phyloP scores from a whole-genome alignment of 225 moss, liverwort and hornwort species.

The Lunularia cruciata region DNA sequence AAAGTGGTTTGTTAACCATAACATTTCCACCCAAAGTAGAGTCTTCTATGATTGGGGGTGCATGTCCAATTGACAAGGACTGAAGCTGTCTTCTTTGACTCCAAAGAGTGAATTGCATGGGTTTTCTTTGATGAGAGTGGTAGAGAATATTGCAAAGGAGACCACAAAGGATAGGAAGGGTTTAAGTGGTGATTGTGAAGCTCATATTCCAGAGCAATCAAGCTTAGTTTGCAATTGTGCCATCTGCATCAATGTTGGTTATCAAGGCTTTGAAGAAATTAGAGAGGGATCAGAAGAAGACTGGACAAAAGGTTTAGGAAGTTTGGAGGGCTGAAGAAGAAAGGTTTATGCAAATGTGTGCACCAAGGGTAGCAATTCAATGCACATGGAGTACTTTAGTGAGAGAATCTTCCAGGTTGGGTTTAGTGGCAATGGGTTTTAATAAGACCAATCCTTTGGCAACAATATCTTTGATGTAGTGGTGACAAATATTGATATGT shows the following conservation, averaged over 20 bases:
- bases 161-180: constrained; percentile 88
- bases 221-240: constrained; percentile 79
- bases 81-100: constrained; percentile 76
- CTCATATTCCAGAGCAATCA: constrained; percentile 78
- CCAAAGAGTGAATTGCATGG: constrained; percentile 78
- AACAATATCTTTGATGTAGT: too few species aligned
- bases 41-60: constrained; percentile 54
- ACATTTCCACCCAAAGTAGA: constrained; percentile 64
- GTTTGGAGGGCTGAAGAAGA: too few species aligned
- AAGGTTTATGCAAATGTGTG: too few species aligned
- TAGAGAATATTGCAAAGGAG: constrained; percentile 87
- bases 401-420: too few species aligned
- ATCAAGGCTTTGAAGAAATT: constrained; percentile 81
- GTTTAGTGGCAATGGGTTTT: too few species aligned
- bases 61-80: constrained; percentile 65
- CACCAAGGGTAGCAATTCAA: too few species aligned
- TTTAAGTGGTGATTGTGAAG: constrained; percentile 76
- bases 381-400: too few species aligned
- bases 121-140: constrained; percentile 73
- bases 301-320: too few species aligned
- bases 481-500: too few species aligned
- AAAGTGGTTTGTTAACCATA: not conserved
- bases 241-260: constrained; percentile 66
- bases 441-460: too few species aligned
- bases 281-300: constrained; percentile 76